Percentiles rank a stretch among this genome's conserved stretches.
These are phyloP conservation scores for Nicotiana benthamiana DNA, from an alignment of 257 asterid species.

Conservation along the genomic window DNA sequence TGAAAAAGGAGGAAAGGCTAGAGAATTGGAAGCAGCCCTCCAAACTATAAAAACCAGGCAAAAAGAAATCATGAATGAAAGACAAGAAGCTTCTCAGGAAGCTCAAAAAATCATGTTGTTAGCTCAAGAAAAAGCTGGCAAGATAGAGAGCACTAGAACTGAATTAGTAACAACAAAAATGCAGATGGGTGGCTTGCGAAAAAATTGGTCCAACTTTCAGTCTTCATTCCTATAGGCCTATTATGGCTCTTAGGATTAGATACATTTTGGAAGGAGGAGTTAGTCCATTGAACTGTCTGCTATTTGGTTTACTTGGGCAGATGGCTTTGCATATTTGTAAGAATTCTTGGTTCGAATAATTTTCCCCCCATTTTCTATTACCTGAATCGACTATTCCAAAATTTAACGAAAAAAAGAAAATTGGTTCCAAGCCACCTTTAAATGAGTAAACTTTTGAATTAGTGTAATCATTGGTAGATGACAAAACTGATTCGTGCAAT, in stretches of 20 bases:
- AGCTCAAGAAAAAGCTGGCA: conserved; percentile 9
- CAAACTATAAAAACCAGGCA: neutral
- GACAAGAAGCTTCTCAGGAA: neutral
- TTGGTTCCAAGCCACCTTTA: too few species aligned
- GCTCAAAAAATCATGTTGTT: neutral
- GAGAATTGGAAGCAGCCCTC: neutral
- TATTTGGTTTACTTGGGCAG: too few species aligned
- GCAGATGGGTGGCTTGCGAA: neutral
- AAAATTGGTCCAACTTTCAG: neutral
- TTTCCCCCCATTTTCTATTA: too few species aligned
- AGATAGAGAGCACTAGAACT: neutral
- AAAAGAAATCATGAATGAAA: neutral
- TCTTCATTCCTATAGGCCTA: neutral
- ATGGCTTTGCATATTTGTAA: too few species aligned
- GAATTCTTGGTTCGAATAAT: too few species aligned
- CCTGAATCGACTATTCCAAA: too few species aligned
- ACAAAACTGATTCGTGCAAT: too few species aligned
- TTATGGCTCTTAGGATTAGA: neutral
- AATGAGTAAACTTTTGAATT: too few species aligned
- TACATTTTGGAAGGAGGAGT: neutral
- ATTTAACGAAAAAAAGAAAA: too few species aligned
- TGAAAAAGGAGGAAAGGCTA: neutral
- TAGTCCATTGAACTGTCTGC: too few species aligned
- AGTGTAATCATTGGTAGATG: too few species aligned
- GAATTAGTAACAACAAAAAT: neutral